These are phyloP conservation scores for Pisolithus orientalis DNA, from an alignment of 768 basidiomycete genomes.

Conservation along the genomic window DNA sequence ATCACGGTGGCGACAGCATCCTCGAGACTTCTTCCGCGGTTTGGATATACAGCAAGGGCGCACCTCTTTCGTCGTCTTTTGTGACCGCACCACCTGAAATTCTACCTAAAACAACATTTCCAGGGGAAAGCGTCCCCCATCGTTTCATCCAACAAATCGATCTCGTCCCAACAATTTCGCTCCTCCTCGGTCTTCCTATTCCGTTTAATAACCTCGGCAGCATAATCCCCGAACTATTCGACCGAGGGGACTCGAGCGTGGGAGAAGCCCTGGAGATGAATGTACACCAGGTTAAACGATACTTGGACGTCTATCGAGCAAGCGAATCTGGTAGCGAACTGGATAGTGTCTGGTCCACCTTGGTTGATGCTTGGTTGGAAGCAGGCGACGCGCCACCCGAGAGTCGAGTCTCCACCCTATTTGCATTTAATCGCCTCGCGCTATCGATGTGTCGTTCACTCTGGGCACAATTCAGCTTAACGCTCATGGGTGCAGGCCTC, in stretches of 20 bases:
- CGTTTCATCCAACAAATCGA: slow-evolving; percentile 90
- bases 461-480: slow-evolving; percentile 92
- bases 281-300: slow-evolving; percentile 65
- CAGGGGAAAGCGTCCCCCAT: slow-evolving; percentile 45
- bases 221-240: slow-evolving; percentile 89
- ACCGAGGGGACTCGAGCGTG: slow-evolving; percentile 41
- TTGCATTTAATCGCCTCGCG: slow-evolving; percentile 29
- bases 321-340: slow-evolving; percentile 71
- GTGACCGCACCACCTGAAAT: slow-evolving; percentile 42
- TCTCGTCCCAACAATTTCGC: slow-evolving; percentile 79
- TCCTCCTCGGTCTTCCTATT: slow-evolving; percentile 88
- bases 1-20: slow-evolving; percentile 88
- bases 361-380: slow-evolving; percentile 43
- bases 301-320: slow-evolving; percentile 70
- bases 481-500: slow-evolving; percentile 72
- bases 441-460: slow-evolving; percentile 65
- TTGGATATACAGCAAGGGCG: slow-evolving; percentile 89
- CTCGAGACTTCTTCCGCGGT: slow-evolving; percentile 81
- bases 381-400: slow-evolving; percentile 21
- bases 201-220: slow-evolving; percentile 94
- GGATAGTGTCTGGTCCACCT: slow-evolving; percentile 50
- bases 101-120: slow-evolving; percentile 52
- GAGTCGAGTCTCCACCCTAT: slow-evolving; percentile 9
- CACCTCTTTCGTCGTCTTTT: slow-evolving; percentile 34
- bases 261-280: slow-evolving; percentile 63